These are phyloP conservation scores for Arabis hirsuta DNA, from an alignment of 345 rosid species.

Conservation along the genomic window DNA sequence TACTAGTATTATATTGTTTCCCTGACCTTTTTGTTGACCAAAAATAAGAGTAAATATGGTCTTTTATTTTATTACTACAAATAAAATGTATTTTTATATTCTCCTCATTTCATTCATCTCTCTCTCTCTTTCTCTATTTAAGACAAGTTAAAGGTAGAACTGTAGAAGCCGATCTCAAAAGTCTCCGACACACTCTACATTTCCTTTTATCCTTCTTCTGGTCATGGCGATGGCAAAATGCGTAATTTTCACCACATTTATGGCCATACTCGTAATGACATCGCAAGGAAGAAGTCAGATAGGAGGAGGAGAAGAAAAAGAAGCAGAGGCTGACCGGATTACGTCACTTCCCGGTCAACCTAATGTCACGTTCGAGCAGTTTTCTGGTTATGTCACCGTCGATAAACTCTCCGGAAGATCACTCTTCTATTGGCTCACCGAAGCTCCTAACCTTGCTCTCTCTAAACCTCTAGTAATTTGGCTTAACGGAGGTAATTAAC, in stretches of 20 bases:
- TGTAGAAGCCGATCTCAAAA: conserved; percentile 36
- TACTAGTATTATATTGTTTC: too few relatives aligned
- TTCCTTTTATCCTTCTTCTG: not conserved
- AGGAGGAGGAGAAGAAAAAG: conserved; percentile 28
- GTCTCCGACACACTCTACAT: conserved; percentile 24
- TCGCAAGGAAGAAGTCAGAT: conserved; percentile 34
- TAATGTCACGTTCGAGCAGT: conserved; percentile 78
- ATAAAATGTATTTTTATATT: not conserved
- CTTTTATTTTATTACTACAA: not conserved
- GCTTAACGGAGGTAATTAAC: conserved; percentile 87
- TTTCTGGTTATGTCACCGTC: conserved; percentile 90
- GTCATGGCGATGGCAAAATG: conserved; percentile 45
- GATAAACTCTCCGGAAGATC: conserved; percentile 71
- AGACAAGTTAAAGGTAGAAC: conserved; percentile 33
- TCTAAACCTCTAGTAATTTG: conserved; percentile 86
- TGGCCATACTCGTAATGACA: conserved; percentile 38
- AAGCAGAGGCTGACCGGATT: conserved; percentile 75
- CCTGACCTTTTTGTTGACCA: not conserved
- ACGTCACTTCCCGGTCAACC: conserved; percentile 94
- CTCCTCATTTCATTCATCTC: not conserved
- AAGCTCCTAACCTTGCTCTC: conserved; percentile 55
- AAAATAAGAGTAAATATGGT: not conserved
- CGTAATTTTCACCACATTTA: conserved; percentile 40
- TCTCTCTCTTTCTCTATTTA: conserved; percentile 38
- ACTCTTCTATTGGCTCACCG: conserved; percentile 96